Base-by-base conservation (phyloP, 31 red algal species). In the Porphyra umbilicalis region DNA sequence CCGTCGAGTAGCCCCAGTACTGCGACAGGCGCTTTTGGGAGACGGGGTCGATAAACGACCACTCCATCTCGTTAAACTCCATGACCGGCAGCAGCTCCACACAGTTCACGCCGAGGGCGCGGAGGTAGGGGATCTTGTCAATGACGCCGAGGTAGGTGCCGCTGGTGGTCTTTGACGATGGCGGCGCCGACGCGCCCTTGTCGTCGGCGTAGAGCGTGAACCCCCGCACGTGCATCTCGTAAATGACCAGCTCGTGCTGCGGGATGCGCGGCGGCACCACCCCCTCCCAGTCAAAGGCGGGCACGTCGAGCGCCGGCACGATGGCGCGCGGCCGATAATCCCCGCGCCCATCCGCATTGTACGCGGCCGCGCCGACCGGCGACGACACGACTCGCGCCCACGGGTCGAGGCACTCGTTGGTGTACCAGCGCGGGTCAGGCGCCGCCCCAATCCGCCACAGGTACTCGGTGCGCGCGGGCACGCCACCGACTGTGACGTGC, bases 211-310 rank as follows among this genome's bases (percentile, higher is more conserved):
- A 68, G 9, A 86, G 79, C 18, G 94, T 90, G 75, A 99, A 94
- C 33, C 97, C 97, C n/a, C 94, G 88, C 33, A 99, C 94, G 77
- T 99, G 97, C 81, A 94, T 87, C 74, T 99, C 97, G 80, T 99
- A 99, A 35, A 99, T 87, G 44, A 99, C 80, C 39, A 92, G 42
- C 38, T 95, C 83, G 29, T 87, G n/a, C 82, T 90, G 88, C 15
- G 84, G 81, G 39, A 94, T 87, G 10, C 82, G 77, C 16, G 97
- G 97, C 20, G 78, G 39, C 36, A 79, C 77, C 44, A 99, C 90
- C 77, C 84, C 87, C 77, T 86, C 39, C 97, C 93, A 95, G 77
- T 99, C 93, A 84, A 99, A 95, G 0, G 33, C 85, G 32, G 67
- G 37, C 7, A 34, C 31, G 36, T 39, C 81, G 16, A 81, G 76